Evolutionary conservation across 2,329 filamentous ascomycete genomes (phyloP), one percentile per base, ranked within the genome.

Genomic region (Dichotomopilus funicola): DNA sequence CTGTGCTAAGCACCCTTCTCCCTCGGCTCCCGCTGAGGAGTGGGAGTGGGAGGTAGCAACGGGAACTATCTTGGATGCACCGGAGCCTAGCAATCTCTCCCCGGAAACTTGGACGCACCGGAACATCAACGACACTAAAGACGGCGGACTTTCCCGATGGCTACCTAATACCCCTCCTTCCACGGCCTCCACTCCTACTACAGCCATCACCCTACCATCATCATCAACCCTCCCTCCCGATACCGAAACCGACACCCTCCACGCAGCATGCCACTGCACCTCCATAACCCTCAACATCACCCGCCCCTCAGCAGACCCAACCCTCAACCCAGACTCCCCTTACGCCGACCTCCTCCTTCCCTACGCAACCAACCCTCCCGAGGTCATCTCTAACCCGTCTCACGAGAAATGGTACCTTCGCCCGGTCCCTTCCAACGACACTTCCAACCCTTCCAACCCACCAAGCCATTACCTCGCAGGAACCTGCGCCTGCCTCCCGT

Each of bases 331-430:
- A 1, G 68, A 68, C 33, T 78, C 80, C 4, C 70, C 71, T 27
- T 81, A 77, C 68, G 66, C 81, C 9, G 80, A 87, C 60, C 65
- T 83, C 7, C 71, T 80, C 12, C 63, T 78, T 1, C 76, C 80
- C 0, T 79, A 74, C 59, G 64, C 73, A 57, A n/a, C 67, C 67
- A 38, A 59, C 59, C 33, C 62, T 64, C 2, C 63, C 64, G 9
- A 59, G 1, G 19, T 36, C 6, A 37, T 69, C 12, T 61, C 61
- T 13, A 85, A 83, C 56, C 70, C 73, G 0, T 61, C 71, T 3
- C 71, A 79, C 59, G 68, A 74, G 4, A 81, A 82, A 61, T 87
- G 82, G 82, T 86, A 80, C 76, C 71, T 86, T n/a, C 71, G 75
- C 11, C 10, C 7, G 40, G 11, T 11, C 5, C 11, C 6, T 6